Percentiles rank a stretch among this genome's conserved stretches.
phyloP scores from a whole-genome alignment of 1,139 yeast species.

The Insectozyma bohioensis region DNA sequence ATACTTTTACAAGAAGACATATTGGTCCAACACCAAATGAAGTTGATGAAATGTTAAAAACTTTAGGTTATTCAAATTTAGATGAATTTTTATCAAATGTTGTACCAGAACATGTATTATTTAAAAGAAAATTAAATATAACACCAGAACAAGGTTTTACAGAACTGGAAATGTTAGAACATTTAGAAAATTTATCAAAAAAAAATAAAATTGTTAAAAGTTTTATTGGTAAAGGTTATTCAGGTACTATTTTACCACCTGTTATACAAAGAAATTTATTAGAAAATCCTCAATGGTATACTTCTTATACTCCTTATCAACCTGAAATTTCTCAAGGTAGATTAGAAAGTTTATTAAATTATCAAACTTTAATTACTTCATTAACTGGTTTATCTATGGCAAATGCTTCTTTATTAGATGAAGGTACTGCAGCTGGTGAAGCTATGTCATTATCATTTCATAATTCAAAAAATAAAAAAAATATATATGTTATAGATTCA shows the following conservation, averaged over 20 bases:
- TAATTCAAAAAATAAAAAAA: slow-evolving; percentile 64
- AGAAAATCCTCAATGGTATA: slow-evolving; percentile 97
- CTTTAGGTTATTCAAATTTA: slow-evolving; percentile 66
- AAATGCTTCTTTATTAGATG: slow-evolving; percentile 91
- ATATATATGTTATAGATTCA: slow-evolving; percentile 68
- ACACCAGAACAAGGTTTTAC: slow-evolving; percentile 70
- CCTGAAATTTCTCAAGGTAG: slow-evolving; percentile 98
- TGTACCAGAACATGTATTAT: slow-evolving; percentile 74
- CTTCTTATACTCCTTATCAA: slow-evolving; percentile 97
- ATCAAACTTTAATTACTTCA: slow-evolving; percentile 85
- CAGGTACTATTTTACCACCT: slow-evolving; percentile 86
- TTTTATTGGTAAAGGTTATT: slow-evolving; percentile 92
- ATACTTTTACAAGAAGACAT: slow-evolving; percentile 88
- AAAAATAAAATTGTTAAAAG: slow-evolving; percentile 72
- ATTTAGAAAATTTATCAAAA: slow-evolving; percentile 65
- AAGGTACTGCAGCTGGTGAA: slow-evolving; percentile 98
- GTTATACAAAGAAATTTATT: slow-evolving; percentile 89
- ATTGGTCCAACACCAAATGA: slow-evolving; percentile 76
- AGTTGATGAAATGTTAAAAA: slow-evolving; percentile 61
- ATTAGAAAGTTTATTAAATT: slow-evolving; percentile 83
- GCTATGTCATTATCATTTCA: slow-evolving; percentile 88
- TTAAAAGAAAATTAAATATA: slow-evolving; percentile 63
- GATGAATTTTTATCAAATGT: slow-evolving; percentile 70
- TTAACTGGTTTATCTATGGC: slow-evolving; percentile 91
- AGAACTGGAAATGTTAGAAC: slow-evolving; percentile 76